phyloP scores from a whole-genome alignment of 306 rosid genomes.

The Cyclanthera cordifolia region DNA sequence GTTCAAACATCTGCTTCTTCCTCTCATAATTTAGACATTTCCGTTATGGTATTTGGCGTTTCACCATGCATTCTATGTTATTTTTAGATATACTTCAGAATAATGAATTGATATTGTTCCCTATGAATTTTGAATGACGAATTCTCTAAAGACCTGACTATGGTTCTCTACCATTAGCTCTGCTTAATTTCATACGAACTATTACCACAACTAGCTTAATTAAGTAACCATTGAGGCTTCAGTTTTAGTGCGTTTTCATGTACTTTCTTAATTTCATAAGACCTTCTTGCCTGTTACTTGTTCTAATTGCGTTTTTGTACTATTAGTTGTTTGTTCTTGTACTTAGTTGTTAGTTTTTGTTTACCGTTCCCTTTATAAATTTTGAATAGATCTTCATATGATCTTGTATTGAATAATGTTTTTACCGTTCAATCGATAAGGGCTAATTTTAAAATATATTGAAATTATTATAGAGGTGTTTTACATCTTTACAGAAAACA shows the following conservation, averaged over 20 bases:
- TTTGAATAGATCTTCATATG: too few species aligned
- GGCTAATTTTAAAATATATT: too few species aligned
- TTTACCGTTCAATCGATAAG: too few species aligned
- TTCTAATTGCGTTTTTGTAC: too few species aligned
- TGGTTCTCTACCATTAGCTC: neutral
- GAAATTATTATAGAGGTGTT: too few species aligned
- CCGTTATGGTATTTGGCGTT: constrained; percentile 12
- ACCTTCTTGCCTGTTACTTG: too few species aligned
- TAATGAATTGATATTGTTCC: neutral
- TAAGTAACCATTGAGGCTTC: neutral
- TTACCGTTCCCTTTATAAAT: too few species aligned
- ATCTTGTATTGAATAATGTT: too few species aligned
- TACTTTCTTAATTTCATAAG: too few species aligned
- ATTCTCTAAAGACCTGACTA: neutral
- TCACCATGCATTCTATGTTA: neutral
- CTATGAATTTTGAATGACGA: neutral
- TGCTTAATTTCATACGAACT: neutral
- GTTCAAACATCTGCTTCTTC: neutral
- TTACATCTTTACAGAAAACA: too few species aligned
- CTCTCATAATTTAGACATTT: constrained; percentile 13
- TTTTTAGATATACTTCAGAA: neutral
- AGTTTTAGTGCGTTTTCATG: neutral
- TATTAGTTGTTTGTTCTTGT: too few species aligned
- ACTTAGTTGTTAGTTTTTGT: too few species aligned
- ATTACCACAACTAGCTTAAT: neutral